Conservation (phyloP, 345 rosid species). For the Eucalyptus leucophloia region DNA sequence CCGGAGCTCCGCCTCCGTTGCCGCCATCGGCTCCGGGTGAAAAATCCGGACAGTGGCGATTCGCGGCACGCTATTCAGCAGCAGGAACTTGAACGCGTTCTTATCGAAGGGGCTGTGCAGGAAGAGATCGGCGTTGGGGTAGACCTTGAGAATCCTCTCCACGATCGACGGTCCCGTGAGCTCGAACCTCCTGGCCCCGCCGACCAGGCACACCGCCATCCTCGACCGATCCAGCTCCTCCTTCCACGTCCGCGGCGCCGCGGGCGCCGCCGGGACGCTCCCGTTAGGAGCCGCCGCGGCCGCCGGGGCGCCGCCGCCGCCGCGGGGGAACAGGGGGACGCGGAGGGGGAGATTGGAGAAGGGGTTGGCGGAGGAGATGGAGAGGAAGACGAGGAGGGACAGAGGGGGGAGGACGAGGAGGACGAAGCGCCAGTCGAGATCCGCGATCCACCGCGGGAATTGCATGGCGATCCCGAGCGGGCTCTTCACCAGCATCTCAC, state of each 20-base stretch:
- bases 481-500: not conserved
- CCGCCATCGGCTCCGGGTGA: slow-evolving; percentile 24
- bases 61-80: slow-evolving; percentile 48
- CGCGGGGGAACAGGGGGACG: not conserved
- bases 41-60: slow-evolving; percentile 72
- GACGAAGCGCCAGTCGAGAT: not conserved
- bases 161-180: slow-evolving; percentile 88
- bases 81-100: slow-evolving; percentile 51
- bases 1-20: slow-evolving; percentile 44
- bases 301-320: not conserved
- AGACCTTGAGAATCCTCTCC: slow-evolving; percentile 43
- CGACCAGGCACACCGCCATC: slow-evolving; percentile 87
- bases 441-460: not conserved
- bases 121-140: slow-evolving; percentile 80
- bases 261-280: not conserved
- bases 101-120: slow-evolving; percentile 64
- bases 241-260: not conserved
- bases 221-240: slow-evolving; percentile 18
- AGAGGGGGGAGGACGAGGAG: not conserved
- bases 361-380: not conserved
- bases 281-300: not conserved
- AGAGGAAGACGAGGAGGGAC: not conserved
- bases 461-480: not conserved
- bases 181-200: slow-evolving; percentile 95
- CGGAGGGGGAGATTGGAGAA: not conserved